A percentile compares a stretch with the other conserved stretches of the same genome.
Evolutionary conservation across 495 filamentous ascomycete species (phyloP).

Genomic region (Hypoxylon lenormandii): DNA sequence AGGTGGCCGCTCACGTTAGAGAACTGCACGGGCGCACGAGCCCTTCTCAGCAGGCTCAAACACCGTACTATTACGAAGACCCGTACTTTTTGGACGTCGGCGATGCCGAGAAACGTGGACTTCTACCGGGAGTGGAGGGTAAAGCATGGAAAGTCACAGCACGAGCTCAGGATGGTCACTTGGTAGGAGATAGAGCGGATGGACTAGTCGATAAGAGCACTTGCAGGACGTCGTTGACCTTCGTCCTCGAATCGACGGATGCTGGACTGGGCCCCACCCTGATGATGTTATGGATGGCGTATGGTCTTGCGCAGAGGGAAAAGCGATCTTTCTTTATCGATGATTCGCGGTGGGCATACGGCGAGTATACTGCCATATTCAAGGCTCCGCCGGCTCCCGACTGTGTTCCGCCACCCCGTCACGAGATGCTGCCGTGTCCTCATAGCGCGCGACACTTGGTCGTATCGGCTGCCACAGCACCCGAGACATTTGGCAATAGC

Average conservation of each 20-base stretch:
- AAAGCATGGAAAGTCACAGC: constrained; percentile 44
- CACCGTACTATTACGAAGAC: constrained; percentile 69
- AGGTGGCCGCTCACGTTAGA: constrained; percentile 64
- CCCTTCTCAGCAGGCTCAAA: constrained; percentile 55
- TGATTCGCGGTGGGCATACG: constrained; percentile 81
- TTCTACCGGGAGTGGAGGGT: constrained; percentile 59
- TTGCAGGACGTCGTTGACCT: constrained; percentile 76
- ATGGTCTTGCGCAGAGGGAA: constrained; percentile 77
- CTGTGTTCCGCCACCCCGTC: constrained; percentile 70
- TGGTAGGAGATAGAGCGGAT: constrained; percentile 55
- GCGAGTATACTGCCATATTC: constrained; percentile 75
- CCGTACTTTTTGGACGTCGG: constrained; percentile 74
- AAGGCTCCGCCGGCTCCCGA: constrained; percentile 65
- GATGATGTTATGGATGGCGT: constrained; percentile 80
- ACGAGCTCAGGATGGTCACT: constrained; percentile 45
- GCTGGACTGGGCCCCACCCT: constrained; percentile 76
- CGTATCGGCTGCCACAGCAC: constrained; percentile 71
- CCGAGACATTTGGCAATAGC: constrained; percentile 66
- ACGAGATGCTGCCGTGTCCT: constrained; percentile 77
- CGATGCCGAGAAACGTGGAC: constrained; percentile 69
- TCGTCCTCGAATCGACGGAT: constrained; percentile 73
- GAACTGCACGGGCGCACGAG: constrained; percentile 58
- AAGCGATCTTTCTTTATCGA: constrained; percentile 78
- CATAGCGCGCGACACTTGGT: constrained; percentile 74
- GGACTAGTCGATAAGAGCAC: constrained; percentile 57